Percentiles rank a stretch among this genome's conserved stretches.
Evolutionary conservation across 1,139 yeast genomes (phyloP).

Genomic region (Protomyces lactucae-debilis): DNA sequence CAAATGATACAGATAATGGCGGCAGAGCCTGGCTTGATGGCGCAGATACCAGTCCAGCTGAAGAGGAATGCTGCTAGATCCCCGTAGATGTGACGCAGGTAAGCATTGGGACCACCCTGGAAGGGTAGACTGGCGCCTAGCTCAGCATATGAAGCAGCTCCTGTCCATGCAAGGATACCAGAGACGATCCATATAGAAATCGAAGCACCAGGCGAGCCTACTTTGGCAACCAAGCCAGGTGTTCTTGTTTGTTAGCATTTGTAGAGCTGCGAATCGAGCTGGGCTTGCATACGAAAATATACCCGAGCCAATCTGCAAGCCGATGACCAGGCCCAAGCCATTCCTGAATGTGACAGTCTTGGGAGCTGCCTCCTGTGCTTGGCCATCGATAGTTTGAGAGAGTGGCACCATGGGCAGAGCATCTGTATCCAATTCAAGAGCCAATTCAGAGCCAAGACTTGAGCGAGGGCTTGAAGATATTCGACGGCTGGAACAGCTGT

Average conservation of each 20-base stretch:
- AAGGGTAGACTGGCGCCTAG: constrained; percentile 44
- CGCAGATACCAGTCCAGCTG: constrained; percentile 43
- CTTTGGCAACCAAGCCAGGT: constrained; percentile 42
- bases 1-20: constrained; percentile 45
- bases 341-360: constrained; percentile 40
- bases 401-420: constrained; percentile 38
- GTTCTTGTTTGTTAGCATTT: constrained; percentile 36
- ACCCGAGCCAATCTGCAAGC: constrained; percentile 46
- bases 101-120: constrained; percentile 46
- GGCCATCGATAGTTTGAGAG: constrained; percentile 33
- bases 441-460: constrained; percentile 33
- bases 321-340: constrained; percentile 44
- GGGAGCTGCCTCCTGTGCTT: constrained; percentile 38
- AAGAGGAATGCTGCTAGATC: constrained; percentile 42
- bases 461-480: constrained; percentile 33
- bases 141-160: constrained; percentile 46
- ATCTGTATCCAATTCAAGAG: constrained; percentile 37
- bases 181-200: constrained; percentile 42
- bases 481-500: constrained; percentile 31
- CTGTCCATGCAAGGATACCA: constrained; percentile 46
- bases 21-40: constrained; percentile 44
- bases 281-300: constrained; percentile 36
- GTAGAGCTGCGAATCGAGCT: neutral
- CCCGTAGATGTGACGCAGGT: constrained; percentile 42
- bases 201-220: constrained; percentile 44